Conservation (phyloP, 768 basidiomycete genomes). For the Pisolithus microcarpus region DNA sequence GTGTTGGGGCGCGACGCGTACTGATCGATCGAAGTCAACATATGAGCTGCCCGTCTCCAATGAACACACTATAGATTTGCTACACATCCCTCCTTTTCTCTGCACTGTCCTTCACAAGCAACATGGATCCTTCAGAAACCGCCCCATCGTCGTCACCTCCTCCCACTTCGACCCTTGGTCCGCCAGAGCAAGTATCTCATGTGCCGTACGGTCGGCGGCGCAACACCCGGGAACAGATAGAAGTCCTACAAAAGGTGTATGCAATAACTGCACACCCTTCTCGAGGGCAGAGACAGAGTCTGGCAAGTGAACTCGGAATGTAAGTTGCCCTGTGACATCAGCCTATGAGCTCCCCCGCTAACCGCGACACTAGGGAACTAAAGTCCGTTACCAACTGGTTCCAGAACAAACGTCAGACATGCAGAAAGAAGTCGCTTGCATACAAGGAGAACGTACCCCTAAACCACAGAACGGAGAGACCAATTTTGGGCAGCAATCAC, state of each 20-base stretch:
- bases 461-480: not conserved
- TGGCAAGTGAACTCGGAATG: conserved; percentile 36
- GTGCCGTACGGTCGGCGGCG: conserved; percentile 26
- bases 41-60: not conserved
- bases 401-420: conserved; percentile 68
- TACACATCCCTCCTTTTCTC: too few species aligned
- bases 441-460: conserved; percentile 19
- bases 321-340: conserved; percentile 14
- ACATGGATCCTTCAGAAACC: not conserved
- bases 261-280: conserved; percentile 33
- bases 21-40: not conserved
- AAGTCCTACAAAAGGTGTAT: conserved; percentile 30
- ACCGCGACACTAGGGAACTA: conserved; percentile 42
- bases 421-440: conserved; percentile 15
- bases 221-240: conserved; percentile 28
- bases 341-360: not conserved
- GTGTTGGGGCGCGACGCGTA: not conserved
- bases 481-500: conserved; percentile 6
- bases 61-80: too few species aligned
- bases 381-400: conserved; percentile 77
- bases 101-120: too few species aligned
- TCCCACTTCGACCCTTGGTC: not conserved
- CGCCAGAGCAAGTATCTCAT: not conserved
- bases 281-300: conserved; percentile 33
- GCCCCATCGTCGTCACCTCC: not conserved